phyloP scores from a whole-genome alignment of 257 asterid genomes.

The Orobanche coerulescens region DNA sequence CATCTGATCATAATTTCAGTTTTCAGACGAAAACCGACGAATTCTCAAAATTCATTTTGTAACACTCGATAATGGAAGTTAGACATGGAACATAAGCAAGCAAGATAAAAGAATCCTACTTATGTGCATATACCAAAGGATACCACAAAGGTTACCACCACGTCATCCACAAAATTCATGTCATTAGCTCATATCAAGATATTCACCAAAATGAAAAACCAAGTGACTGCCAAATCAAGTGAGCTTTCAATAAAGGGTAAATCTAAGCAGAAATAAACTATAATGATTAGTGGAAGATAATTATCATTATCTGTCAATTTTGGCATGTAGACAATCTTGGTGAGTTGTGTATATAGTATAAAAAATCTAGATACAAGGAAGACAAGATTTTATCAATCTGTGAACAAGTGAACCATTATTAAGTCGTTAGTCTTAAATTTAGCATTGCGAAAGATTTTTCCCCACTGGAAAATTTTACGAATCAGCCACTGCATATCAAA shows the following conservation, averaged over 20 bases:
- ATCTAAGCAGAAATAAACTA: not conserved
- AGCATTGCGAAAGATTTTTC: not conserved
- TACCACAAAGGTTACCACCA: not conserved
- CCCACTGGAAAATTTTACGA: not conserved
- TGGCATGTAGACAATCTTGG: not conserved
- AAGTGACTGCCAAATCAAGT: not conserved
- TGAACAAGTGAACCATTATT: not conserved
- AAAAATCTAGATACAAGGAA: not conserved
- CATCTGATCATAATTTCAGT: too few relatives aligned
- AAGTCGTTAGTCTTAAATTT: not conserved
- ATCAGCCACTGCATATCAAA: slow-evolving; percentile 3
- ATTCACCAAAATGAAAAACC: not conserved
- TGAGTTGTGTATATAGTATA: not conserved
- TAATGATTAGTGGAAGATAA: not conserved
- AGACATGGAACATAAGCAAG: too few relatives aligned
- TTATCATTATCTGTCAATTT: not conserved
- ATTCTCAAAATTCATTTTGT: too few relatives aligned
- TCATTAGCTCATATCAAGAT: not conserved
- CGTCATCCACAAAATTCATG: slow-evolving; percentile 2
- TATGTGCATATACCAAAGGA: not conserved
- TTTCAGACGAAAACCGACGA: too few relatives aligned
- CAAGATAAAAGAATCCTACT: not conserved
- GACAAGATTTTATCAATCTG: not conserved
- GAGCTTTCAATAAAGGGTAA: not conserved
- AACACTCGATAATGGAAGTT: too few relatives aligned